Evolutionary conservation across 192 early-diverging fungal genomes (phyloP), one percentile per base, ranked within the genome.

Genomic region (Coemansia sp.): DNA sequence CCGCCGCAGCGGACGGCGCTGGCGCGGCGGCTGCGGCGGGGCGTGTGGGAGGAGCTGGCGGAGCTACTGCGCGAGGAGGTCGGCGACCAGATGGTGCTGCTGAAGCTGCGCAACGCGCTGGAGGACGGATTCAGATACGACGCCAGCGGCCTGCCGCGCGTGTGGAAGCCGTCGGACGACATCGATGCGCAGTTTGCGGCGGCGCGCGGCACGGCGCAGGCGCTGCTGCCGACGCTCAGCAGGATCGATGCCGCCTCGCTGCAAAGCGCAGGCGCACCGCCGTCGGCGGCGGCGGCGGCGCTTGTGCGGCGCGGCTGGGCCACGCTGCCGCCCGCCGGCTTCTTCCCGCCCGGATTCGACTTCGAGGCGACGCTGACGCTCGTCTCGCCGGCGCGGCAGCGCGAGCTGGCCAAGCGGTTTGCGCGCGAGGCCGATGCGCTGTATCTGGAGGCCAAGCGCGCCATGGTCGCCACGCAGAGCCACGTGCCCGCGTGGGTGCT

Each of bases 51-150:
- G 38, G 76, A 87, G 2, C 72, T 96, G 53, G 83, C 87, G 32
- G 86, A 89, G 52, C 86, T 86, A 48, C 71, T 97, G 48, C 86
- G 89, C 49, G 91, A 95, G 32, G 96, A 98, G 65, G 84, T 92
- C 11, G 84, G 86, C 0, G 95, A 98, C 74, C 89, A 87, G 49
- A 88, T 89, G 86, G 81, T 98, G 63, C 80, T 98, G 40, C 85
- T 91, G 49, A 90, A 92, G 64, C 83, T 97, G 53, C 87, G 92
- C 40, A 85, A 75, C 56, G 85, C 86, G 58, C 95, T 99, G 64
- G 95, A 98, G 81, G 89, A 91, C 63, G 86, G 89, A 63, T 99
- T 99, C 86, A 77, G 96, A 56, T 99, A 99, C 73, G 96, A 98
- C 67, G 94, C 92, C 4, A 74, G 87, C 43, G 98, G 96, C 21